Conservation (phyloP, 1,284 basidiomycete genomes). For the Pterulicium gracile region DNA sequence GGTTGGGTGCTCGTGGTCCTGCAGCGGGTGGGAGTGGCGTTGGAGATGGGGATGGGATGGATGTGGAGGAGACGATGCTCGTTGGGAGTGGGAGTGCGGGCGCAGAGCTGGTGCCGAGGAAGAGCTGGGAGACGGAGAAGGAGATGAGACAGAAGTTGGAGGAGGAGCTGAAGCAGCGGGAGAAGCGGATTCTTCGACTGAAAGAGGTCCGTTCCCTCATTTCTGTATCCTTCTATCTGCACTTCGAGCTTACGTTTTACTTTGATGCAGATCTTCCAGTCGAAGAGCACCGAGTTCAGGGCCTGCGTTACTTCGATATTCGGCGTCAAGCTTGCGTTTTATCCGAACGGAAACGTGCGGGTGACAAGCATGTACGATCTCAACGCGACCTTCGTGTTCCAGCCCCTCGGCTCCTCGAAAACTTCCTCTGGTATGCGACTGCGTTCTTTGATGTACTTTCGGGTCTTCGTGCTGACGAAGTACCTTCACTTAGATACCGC, state of each 20-base stretch:
- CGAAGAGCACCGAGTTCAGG: slow-evolving; percentile 73
- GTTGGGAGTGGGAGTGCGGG: too few species aligned
- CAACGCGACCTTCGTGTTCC: slow-evolving; percentile 60
- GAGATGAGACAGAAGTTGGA: slow-evolving; percentile 54
- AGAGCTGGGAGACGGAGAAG: slow-evolving; percentile 57
- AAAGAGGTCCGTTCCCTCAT: slow-evolving; percentile 39
- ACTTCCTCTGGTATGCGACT: background rate
- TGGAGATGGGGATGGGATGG: slow-evolving; percentile 9
- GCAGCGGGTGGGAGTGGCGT: slow-evolving; percentile 11
- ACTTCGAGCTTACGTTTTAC: background rate
- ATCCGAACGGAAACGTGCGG: slow-evolving; percentile 73
- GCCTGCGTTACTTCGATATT: slow-evolving; percentile 73
- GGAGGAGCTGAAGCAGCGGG: slow-evolving; percentile 53
- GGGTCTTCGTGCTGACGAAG: slow-evolving; percentile 4
- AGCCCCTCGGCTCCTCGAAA: slow-evolving; percentile 25
- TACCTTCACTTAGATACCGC: slow-evolving; percentile 28
- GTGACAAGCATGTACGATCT: slow-evolving; percentile 77
- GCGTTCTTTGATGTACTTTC: background rate
- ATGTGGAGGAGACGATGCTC: slow-evolving; percentile 13
- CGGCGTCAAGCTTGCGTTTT: slow-evolving; percentile 78
- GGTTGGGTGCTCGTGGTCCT: slow-evolving; percentile 9
- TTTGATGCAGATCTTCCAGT: slow-evolving; percentile 45
- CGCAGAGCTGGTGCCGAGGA: slow-evolving; percentile 46
- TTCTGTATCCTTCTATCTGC: background rate
- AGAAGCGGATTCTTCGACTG: slow-evolving; percentile 65